Evolutionary conservation across 192 early-diverging fungal species (phyloP).

Genomic region (Coemansia sp.): DNA sequence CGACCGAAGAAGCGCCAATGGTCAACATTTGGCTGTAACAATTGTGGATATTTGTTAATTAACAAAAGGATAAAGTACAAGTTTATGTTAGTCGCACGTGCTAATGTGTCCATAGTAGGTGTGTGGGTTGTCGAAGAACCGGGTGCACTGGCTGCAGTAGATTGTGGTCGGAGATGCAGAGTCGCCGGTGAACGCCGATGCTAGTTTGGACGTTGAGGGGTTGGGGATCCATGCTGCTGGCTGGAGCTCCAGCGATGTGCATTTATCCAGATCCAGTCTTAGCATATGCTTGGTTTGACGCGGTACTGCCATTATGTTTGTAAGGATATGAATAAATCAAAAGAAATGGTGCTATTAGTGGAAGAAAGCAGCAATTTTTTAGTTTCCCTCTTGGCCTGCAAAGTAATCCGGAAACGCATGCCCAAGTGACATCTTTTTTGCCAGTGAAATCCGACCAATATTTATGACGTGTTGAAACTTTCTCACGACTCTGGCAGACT

Average conservation of each 20-base stretch:
- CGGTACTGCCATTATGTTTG: background rate
- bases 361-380: background rate
- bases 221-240: slow-evolving; percentile 32
- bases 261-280: slow-evolving; percentile 1
- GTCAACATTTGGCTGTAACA: slow-evolving; percentile 25
- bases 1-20: slow-evolving; percentile 2
- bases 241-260: background rate
- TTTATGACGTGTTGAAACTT: too few species aligned
- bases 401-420: too few species aligned
- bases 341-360: background rate
- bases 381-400: too few species aligned
- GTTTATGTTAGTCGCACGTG: slow-evolving; percentile 12
- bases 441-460: too few species aligned
- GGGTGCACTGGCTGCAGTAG: slow-evolving; percentile 52
- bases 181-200: slow-evolving; percentile 16
- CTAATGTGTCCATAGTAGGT: slow-evolving; percentile 25
- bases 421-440: too few species aligned
- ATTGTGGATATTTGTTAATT: background rate
- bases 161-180: slow-evolving; percentile 4
- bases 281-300: background rate
- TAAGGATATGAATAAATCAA: background rate
- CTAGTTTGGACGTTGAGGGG: slow-evolving; percentile 33
- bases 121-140: slow-evolving; percentile 21
- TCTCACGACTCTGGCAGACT: too few species aligned
- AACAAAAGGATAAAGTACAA: background rate